Conservation (phyloP, 345 rosid species). For the Linum lewisii region DNA sequence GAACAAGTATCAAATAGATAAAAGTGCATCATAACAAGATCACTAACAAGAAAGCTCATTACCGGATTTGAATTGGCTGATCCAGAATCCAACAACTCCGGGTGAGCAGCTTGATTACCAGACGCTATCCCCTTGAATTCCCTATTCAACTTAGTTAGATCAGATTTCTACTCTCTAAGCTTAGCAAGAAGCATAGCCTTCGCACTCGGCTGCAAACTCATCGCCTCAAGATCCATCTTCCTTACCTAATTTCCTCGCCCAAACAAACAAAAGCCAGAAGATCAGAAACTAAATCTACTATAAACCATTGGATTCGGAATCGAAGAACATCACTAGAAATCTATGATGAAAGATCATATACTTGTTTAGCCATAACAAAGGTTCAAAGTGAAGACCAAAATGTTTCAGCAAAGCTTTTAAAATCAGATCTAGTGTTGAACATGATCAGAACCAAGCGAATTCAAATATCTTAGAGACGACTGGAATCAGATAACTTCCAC, state of each 20-base stretch:
- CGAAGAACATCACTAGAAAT: too few species aligned
- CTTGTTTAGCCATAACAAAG: too few species aligned
- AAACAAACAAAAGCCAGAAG: neutral
- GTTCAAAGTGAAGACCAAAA: too few species aligned
- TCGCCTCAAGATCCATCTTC: conserved; percentile 89
- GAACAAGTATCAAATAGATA: neutral
- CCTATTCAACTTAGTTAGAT: conserved; percentile 68
- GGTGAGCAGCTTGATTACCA: conserved; percentile 41
- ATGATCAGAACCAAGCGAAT: too few species aligned
- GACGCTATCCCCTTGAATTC: conserved; percentile 57
- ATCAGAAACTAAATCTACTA: neutral
- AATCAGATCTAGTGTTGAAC: too few species aligned
- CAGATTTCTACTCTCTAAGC: conserved; percentile 79
- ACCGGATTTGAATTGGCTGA: conserved; percentile 44
- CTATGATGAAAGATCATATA: too few species aligned
- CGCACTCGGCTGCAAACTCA: conserved; percentile 67
- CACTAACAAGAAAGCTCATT: neutral
- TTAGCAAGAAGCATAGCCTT: conserved; percentile 82
- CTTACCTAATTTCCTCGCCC: conserved; percentile 38
- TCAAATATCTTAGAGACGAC: too few species aligned
- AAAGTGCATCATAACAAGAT: too few species aligned
- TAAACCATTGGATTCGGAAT: neutral
- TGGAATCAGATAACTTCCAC: too few species aligned
- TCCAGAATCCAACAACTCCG: conserved; percentile 60
- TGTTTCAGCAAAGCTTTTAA: too few species aligned